Evolutionary conservation across 75 land plant species (phyloP), one percentile per base, ranked within the genome.

Genomic region (Pinus albicaulis): DNA sequence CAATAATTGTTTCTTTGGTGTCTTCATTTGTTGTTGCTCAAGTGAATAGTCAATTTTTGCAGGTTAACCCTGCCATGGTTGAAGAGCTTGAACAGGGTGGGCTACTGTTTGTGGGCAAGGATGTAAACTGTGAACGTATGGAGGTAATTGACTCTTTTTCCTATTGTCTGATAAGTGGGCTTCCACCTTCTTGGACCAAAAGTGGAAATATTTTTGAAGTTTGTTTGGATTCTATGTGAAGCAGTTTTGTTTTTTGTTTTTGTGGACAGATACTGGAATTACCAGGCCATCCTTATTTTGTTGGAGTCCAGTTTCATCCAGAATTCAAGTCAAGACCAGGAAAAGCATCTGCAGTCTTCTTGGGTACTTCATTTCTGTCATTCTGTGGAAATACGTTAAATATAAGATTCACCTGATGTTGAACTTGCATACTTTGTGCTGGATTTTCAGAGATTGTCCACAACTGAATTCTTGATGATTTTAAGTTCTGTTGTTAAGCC

Each of bases 281-380:
- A 11, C 83, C 83, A 64, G 61, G 71, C 63, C 99, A 96, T 80
- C 92, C 93, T 15, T 96, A 80, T 82, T 96, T 69, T 80, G 83
- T 96, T 57, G 99, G 99, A 52, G 99, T 89, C 28, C 99, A 96
- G 71, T 96, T 93, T 73, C 99, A 96, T 80, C 99, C 99, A 23
- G 99, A 96, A 76, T 96, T 91, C 77, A 96, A 93, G 26, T 96
- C 99, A 11, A 85, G 99, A 74, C 99, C 99, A 66, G 97, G 94
- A 77, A 86, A 87, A 72, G 92, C 94, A 53, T 90, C 96, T 41
- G 83, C 99, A 57, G 89, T 90, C 28, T 96, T 96, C 75, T 76
- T 90, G 83, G 99, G 99, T 96, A 80, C 55, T 56, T 28, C 14
- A 36, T 52, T 62, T 48, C 57, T 15, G 48, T 63, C 23, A 55